Conservation (phyloP, 768 basidiomycete genomes). For the Phylloporus sp. region DNA sequence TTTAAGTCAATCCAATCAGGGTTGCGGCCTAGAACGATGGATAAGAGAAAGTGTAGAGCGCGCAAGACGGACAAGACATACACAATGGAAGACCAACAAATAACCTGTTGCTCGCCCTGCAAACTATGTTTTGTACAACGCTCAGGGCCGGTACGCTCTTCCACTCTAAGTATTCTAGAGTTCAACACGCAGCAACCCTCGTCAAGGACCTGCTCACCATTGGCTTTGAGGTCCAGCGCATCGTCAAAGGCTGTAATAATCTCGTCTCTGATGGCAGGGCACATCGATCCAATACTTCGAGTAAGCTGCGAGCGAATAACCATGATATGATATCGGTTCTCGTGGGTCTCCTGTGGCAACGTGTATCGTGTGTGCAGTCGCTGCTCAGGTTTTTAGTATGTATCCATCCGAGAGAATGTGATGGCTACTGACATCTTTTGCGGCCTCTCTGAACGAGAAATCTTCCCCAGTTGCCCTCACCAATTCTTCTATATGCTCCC, state of each 20-base stretch:
- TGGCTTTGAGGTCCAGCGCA: conserved; percentile 21
- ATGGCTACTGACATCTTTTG: background rate
- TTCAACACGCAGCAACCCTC: background rate
- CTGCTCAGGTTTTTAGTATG: conserved; percentile 20
- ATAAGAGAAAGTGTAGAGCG: background rate
- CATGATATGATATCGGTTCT: conserved; percentile 26
- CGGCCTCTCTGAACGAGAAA: background rate
- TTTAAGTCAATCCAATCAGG: background rate
- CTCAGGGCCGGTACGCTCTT: conserved; percentile 1
- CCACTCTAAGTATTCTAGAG: conserved; percentile 35
- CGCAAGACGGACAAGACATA: background rate
- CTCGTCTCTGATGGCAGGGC: conserved; percentile 44
- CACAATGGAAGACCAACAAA: background rate
- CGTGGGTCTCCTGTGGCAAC: conserved; percentile 28
- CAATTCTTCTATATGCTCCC: background rate
- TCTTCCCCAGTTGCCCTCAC: background rate
- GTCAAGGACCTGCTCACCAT: conserved; percentile 2
- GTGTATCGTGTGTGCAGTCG: conserved; percentile 35
- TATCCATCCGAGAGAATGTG: background rate
- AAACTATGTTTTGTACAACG: background rate
- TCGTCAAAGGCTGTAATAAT: conserved; percentile 38
- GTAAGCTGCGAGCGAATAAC: conserved; percentile 25
- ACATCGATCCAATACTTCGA: conserved; percentile 35
- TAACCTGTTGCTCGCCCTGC: background rate
- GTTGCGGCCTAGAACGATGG: background rate